Conservation (phyloP, 2,329 filamentous ascomycete genomes). For the Botryotinia globosa region DNA sequence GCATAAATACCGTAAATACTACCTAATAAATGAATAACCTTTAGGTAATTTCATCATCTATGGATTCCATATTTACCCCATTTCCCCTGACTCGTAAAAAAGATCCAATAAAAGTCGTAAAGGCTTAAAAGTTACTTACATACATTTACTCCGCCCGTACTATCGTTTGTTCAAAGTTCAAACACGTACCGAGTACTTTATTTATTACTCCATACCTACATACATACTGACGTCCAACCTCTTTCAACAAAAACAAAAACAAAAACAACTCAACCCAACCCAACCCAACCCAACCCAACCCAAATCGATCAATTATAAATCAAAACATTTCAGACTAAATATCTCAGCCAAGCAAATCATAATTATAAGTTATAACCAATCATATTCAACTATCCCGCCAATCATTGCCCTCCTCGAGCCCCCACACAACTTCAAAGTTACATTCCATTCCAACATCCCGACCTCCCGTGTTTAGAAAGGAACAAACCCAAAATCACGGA, state of each 20-base stretch:
- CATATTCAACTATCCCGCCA: neutral
- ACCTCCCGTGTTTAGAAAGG: conserved; percentile 6
- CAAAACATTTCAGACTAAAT: neutral
- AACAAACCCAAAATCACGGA: conserved; percentile 1
- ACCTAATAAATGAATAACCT: neutral
- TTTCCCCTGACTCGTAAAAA: conserved; percentile 1
- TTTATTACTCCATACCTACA: too few species aligned
- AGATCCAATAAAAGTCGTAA: neutral
- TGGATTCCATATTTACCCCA: neutral
- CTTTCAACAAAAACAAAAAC: neutral
- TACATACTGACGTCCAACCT: too few species aligned
- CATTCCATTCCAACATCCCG: conserved; percentile 6
- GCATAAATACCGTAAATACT: neutral
- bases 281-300: neutral
- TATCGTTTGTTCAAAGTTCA: neutral
- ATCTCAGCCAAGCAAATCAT: neutral
- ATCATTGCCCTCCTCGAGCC: neutral
- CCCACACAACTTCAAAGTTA: neutral
- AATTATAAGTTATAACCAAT: neutral
- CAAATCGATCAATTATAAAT: neutral
- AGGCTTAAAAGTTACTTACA: neutral
- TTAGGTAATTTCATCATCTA: conserved; percentile 1
- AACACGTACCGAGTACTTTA: neutral
- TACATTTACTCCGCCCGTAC: neutral
- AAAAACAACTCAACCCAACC: neutral